Conservation (phyloP, 2,329 filamentous ascomycete species). For the Aspergillus novofumigatus region DNA sequence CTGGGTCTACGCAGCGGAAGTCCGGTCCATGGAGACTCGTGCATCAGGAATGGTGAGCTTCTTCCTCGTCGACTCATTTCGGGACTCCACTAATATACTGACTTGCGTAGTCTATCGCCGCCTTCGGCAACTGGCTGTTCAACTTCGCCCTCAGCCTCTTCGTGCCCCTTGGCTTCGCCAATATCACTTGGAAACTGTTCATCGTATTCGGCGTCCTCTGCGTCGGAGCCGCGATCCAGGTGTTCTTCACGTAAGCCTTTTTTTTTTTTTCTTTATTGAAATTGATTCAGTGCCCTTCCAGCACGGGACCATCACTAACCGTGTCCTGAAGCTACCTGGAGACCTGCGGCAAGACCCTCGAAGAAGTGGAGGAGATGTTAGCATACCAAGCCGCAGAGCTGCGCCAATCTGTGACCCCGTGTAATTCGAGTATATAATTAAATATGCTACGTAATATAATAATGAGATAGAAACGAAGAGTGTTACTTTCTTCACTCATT, state of each 20-base stretch:
- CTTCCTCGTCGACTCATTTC: background rate
- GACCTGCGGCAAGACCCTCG: slow-evolving; percentile 30
- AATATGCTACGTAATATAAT: background rate
- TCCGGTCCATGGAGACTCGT: slow-evolving; percentile 59
- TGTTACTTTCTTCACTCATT: background rate
- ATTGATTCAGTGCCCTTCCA: background rate
- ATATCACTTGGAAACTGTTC: slow-evolving; percentile 55
- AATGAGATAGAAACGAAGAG: background rate
- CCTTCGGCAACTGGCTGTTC: slow-evolving; percentile 55
- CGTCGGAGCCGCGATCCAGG: slow-evolving; percentile 43
- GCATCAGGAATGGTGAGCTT: slow-evolving; percentile 53
- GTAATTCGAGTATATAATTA: background rate
- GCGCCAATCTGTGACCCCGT: no score
- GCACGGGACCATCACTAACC: background rate
- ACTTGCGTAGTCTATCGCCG: slow-evolving; percentile 38
- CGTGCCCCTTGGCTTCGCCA: slow-evolving; percentile 55
- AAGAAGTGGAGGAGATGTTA: slow-evolving; percentile 35
- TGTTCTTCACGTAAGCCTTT: slow-evolving; percentile 44
- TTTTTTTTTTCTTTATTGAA: no score
- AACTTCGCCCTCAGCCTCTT: slow-evolving; percentile 60
- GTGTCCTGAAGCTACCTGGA: slow-evolving; percentile 20
- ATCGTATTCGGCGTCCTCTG: slow-evolving; percentile 49
- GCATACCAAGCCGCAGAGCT: slow-evolving; percentile 22
- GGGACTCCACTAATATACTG: background rate
- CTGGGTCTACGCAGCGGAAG: slow-evolving; percentile 64